These are phyloP conservation scores for Fragaria iinumae DNA, from an alignment of 306 rosid species.

Conservation along the genomic window DNA sequence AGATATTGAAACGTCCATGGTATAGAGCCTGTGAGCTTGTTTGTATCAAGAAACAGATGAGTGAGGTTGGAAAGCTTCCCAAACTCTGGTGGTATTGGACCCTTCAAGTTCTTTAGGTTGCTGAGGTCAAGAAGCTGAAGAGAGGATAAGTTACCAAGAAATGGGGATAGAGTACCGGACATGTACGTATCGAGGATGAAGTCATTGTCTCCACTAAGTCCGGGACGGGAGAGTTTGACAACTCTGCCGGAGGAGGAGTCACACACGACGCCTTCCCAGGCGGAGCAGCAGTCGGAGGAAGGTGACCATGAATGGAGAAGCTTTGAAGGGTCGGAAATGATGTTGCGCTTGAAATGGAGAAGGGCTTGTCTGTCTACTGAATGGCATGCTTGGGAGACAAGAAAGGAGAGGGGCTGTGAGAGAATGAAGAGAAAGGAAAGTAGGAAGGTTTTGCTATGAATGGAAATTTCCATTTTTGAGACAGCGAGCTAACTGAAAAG, in stretches of 20 bases:
- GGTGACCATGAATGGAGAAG: slow-evolving; percentile 48
- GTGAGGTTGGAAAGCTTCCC: slow-evolving; percentile 39
- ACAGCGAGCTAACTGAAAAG: neutral
- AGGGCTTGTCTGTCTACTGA: slow-evolving; percentile 49
- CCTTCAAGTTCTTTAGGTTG: slow-evolving; percentile 44
- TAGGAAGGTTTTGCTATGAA: slow-evolving; percentile 4
- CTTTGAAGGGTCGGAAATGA: slow-evolving; percentile 51
- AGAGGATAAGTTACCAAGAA: slow-evolving; percentile 53
- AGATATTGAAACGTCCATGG: slow-evolving; percentile 35
- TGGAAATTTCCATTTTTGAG: slow-evolving; percentile 21
- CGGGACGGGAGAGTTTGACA: slow-evolving; percentile 38
- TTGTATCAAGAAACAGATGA: slow-evolving; percentile 46
- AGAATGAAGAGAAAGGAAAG: slow-evolving; percentile 28
- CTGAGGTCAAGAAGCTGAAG: slow-evolving; percentile 50
- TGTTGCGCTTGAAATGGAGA: slow-evolving; percentile 47
- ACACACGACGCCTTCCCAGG: slow-evolving; percentile 60
- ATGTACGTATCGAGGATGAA: slow-evolving; percentile 46
- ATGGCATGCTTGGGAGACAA: slow-evolving; percentile 39
- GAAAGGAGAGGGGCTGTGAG: slow-evolving; percentile 11
- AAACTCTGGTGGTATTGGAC: slow-evolving; percentile 50
- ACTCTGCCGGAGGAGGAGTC: slow-evolving; percentile 48
- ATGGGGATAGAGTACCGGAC: slow-evolving; percentile 60
- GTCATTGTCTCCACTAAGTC: slow-evolving; percentile 27
- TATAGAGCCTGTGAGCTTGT: slow-evolving; percentile 41
- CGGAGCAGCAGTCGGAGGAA: slow-evolving; percentile 54